Evolutionary conservation across 2,329 filamentous ascomycete genomes (phyloP).

Genomic region (Clonostachys solani): DNA sequence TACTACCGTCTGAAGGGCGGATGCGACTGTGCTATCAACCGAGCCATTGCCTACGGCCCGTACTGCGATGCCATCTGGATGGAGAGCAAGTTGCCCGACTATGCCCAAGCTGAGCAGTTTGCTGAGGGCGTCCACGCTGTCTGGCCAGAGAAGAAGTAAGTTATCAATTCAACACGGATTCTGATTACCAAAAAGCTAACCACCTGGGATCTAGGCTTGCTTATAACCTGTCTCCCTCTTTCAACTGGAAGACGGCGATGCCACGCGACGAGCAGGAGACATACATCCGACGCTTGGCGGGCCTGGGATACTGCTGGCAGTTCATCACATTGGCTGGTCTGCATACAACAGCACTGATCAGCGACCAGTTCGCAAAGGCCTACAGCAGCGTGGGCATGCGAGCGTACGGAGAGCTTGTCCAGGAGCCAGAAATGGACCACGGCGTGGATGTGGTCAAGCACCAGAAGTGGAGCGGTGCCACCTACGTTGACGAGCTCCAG

Average conservation of each 20-base stretch:
- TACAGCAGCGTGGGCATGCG: constrained; percentile 85
- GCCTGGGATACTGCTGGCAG: constrained; percentile 97
- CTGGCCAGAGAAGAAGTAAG: constrained; percentile 94
- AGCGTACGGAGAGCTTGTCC: constrained; percentile 93
- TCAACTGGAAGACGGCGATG: constrained; percentile 99
- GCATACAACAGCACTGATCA: constrained; percentile 91
- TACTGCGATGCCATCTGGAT: constrained; percentile 98
- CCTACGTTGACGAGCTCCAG: constrained; percentile 88
- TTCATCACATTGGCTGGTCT: constrained; percentile 99
- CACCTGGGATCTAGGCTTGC: constrained; percentile 58
- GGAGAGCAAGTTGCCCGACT: constrained; percentile 97
- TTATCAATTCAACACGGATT: constrained; percentile 8
- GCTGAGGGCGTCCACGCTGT: constrained; percentile 89
- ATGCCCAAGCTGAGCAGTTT: constrained; percentile 85
- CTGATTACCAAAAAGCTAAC: constrained; percentile 5
- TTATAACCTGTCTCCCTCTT: constrained; percentile 97
- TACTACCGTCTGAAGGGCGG: constrained; percentile 93
- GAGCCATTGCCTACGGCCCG: constrained; percentile 85
- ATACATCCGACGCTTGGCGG: constrained; percentile 85
- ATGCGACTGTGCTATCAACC: constrained; percentile 85
- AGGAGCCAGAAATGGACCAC: constrained; percentile 92
- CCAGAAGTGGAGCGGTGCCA: constrained; percentile 97
- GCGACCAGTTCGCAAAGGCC: constrained; percentile 80
- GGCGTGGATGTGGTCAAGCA: constrained; percentile 95
- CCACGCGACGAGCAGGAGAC: constrained; percentile 88